Percentiles rank a stretch among this genome's conserved stretches.
Evolutionary conservation across 352 stramenopile genomes (phyloP).

Genomic region (Globisporangium cylindrosporum): DNA sequence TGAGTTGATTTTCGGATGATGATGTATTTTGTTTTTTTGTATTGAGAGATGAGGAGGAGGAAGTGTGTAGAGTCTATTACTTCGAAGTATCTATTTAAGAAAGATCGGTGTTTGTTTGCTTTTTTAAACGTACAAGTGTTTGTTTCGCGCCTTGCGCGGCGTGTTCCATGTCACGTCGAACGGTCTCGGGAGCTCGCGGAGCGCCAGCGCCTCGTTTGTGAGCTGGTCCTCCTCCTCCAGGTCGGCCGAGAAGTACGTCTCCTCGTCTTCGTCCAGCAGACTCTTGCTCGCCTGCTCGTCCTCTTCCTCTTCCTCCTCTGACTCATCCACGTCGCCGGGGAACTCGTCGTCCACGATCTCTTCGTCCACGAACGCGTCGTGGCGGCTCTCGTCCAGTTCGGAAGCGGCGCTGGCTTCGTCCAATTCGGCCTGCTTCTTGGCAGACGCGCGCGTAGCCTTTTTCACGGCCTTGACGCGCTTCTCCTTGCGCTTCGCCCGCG

Average conservation of each 20-base stretch:
- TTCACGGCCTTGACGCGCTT: conserved; percentile 29
- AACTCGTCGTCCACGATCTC: conserved; percentile 29
- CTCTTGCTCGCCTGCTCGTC: conserved; percentile 17
- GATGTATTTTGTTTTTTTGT: neutral
- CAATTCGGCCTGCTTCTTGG: conserved; percentile 21
- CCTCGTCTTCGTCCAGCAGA: conserved; percentile 31
- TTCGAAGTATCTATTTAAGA: conserved; percentile 19
- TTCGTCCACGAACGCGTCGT: conserved; percentile 30
- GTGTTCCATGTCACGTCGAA: conserved; percentile 80
- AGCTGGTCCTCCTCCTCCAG: conserved; percentile 33
- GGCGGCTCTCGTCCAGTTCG: conserved; percentile 20
- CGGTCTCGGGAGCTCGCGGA: conserved; percentile 43
- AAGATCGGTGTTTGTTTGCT: conserved; percentile 13
- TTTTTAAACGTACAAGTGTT: conserved; percentile 74
- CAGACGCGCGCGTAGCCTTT: conserved; percentile 15
- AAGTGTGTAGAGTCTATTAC: conserved; percentile 11
- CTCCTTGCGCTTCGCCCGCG: conserved; percentile 40
- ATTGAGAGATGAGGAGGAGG: neutral
- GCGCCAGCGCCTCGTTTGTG: conserved; percentile 33
- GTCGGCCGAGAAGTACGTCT: conserved; percentile 53
- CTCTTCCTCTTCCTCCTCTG: conserved; percentile 19
- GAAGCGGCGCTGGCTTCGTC: conserved; percentile 9
- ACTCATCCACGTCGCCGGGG: conserved; percentile 15
- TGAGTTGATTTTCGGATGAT: neutral
- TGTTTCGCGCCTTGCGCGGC: conserved; percentile 56